Evolutionary conservation across 345 rosid species (phyloP).

Genomic region (Heritiera fomes): DNA sequence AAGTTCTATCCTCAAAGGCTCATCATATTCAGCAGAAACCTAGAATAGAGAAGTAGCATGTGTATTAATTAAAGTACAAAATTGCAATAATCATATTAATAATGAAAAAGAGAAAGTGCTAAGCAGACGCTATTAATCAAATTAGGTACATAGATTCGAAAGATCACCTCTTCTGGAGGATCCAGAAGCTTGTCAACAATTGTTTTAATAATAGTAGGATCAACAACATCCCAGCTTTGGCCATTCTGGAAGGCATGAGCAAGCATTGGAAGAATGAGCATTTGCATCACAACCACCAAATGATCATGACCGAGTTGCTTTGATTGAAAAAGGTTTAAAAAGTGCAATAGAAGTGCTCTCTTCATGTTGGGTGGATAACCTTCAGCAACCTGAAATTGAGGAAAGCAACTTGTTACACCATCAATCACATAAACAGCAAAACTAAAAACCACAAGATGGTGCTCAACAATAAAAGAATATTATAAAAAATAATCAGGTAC

Average conservation of each 20-base stretch:
- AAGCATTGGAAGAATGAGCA: conserved; percentile 99
- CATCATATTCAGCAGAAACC: conserved; percentile 99
- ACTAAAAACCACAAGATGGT: neutral
- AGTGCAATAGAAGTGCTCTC: conserved; percentile 83
- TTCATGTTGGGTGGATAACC: conserved; percentile 85
- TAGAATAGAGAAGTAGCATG: conserved; percentile 27
- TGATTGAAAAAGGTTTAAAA: conserved; percentile 84
- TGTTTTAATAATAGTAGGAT: conserved; percentile 77
- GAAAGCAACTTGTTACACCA: neutral
- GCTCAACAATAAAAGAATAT: neutral
- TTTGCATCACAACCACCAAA: conserved; percentile 95
- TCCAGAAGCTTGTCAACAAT: conserved; percentile 99
- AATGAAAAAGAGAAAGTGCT: conserved; percentile 8
- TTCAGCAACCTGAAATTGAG: conserved; percentile 75
- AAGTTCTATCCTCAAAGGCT: conserved; percentile 95
- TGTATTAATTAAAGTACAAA: conserved; percentile 12
- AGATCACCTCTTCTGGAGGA: conserved; percentile 96
- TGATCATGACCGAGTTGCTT: conserved; percentile 95
- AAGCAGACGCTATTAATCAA: conserved; percentile 2
- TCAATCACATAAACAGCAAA: conserved; percentile 7
- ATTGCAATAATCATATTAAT: conserved; percentile 16
- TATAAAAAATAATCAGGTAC: conserved; percentile 39
- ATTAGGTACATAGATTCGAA: conserved; percentile 3
- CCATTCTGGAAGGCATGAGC: conserved; percentile 89
- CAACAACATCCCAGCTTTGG: conserved; percentile 96